A percentile compares a stretch with the other conserved stretches of the same genome.
phyloP scores from a whole-genome alignment of 805 yeast species.

The Candida coquimbonensis region DNA sequence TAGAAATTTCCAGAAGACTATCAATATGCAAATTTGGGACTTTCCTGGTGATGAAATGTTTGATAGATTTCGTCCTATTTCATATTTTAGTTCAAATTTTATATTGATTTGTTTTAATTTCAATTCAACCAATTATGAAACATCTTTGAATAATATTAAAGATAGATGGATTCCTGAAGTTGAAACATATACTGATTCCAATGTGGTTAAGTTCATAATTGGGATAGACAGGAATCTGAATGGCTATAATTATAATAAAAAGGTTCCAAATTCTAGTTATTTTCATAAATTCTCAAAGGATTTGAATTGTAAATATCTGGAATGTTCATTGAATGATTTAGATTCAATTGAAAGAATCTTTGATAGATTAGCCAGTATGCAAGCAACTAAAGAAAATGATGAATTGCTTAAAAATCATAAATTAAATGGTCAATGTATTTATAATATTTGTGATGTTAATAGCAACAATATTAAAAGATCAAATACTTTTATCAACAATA shows the following conservation, averaged over 20 bases:
- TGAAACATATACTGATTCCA: slow-evolving; percentile 29
- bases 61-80: slow-evolving; percentile 37
- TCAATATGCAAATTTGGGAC: slow-evolving; percentile 34
- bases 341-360: slow-evolving; percentile 14
- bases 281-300: slow-evolving; percentile 25
- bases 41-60: slow-evolving; percentile 31
- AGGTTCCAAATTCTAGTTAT: slow-evolving; percentile 21
- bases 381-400: neutral
- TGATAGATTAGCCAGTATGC: slow-evolving; percentile 13
- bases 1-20: slow-evolving; percentile 15
- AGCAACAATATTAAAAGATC: neutral
- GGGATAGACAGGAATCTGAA: slow-evolving; percentile 23
- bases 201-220: slow-evolving; percentile 29
- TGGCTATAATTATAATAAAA: slow-evolving; percentile 24
- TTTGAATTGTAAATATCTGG: slow-evolving; percentile 29
- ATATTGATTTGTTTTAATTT: slow-evolving; percentile 33
- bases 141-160: slow-evolving; percentile 28
- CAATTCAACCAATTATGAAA: slow-evolving; percentile 26
- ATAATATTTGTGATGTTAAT: neutral
- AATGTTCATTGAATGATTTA: slow-evolving; percentile 24
- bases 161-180: slow-evolving; percentile 40
- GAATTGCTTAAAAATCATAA: neutral
- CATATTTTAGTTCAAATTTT: slow-evolving; percentile 33
- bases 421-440: neutral
- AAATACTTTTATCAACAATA: neutral